Conservation (phyloP, 2,329 filamentous ascomycete genomes). For the Cytospora piceicola region DNA sequence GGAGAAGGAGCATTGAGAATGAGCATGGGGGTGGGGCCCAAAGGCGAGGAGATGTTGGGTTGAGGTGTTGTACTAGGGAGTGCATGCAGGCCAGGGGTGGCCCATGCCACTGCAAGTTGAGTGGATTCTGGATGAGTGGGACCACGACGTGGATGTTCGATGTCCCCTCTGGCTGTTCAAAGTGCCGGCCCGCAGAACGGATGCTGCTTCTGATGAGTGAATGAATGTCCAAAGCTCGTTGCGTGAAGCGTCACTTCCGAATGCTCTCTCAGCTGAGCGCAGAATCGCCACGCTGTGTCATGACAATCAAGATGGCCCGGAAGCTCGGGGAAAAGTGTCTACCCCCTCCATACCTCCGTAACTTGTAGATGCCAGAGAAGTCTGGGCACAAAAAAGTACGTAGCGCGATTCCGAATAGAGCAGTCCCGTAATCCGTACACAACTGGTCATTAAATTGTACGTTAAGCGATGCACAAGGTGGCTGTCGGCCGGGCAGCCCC, state of each 20-base stretch:
- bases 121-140: constrained; percentile 33
- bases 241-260: background rate
- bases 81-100: constrained; percentile 24
- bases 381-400: background rate
- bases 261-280: constrained; percentile 3
- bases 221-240: constrained; percentile 13
- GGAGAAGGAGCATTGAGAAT: constrained; percentile 22
- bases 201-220: constrained; percentile 13
- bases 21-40: constrained; percentile 28
- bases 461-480: constrained; percentile 14
- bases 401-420: constrained; percentile 3
- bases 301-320: background rate
- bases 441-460: constrained; percentile 10
- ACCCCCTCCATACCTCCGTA: background rate
- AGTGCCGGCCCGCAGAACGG: constrained; percentile 34
- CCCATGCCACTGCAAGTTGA: constrained; percentile 31
- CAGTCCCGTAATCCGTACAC: constrained; percentile 1
- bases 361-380: background rate
- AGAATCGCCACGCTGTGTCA: constrained; percentile 9
- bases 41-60: constrained; percentile 31
- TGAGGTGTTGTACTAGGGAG: constrained; percentile 34
- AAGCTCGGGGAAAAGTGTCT: background rate
- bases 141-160: constrained; percentile 34
- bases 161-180: constrained; percentile 29
- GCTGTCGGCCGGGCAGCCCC: constrained; percentile 8